Conservation (phyloP, 139 green algal species). For the Chlorella vulgaris region DNA sequence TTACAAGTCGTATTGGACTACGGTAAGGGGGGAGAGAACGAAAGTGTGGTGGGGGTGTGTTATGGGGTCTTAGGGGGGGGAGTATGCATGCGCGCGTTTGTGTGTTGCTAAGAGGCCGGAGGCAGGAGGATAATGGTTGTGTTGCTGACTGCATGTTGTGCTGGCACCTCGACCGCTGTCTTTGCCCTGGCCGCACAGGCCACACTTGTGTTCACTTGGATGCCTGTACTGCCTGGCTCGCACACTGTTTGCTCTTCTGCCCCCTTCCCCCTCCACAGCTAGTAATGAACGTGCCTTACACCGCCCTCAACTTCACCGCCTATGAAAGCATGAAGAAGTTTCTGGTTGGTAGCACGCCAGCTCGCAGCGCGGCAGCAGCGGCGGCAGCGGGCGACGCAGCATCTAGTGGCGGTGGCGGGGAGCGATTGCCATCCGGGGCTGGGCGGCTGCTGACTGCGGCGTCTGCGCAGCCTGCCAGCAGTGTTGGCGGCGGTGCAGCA, state of each 20-base stretch:
- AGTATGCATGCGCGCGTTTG: not conserved
- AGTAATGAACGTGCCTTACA: conserved; percentile 98
- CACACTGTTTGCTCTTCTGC: not conserved
- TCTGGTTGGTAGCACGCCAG: conserved; percentile 43
- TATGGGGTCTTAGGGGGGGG: not conserved
- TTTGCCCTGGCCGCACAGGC: no score
- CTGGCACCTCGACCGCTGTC: no score
- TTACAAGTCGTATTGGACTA: conserved; percentile 89
- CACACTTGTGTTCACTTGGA: no score
- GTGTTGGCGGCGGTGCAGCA: not conserved
- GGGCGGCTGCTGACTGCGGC: conserved; percentile 7
- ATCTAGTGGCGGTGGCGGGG: not conserved
- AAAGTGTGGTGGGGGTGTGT: not conserved
- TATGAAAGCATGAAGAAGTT: conserved; percentile 92
- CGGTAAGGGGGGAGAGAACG: conserved; percentile 38
- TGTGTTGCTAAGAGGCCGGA: no score
- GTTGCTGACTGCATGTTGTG: no score
- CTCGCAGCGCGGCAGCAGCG: not conserved
- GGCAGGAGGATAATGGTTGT: no score
- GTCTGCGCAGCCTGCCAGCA: not conserved
- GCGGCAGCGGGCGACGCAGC: not conserved
- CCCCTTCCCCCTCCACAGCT: conserved; percentile 54
- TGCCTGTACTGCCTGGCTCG: not conserved
- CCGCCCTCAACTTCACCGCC: conserved; percentile 88
- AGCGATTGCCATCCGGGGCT: not conserved